These are phyloP conservation scores for Pichia nanzhaoensis DNA, from an alignment of 805 yeast species.

Conservation along the genomic window DNA sequence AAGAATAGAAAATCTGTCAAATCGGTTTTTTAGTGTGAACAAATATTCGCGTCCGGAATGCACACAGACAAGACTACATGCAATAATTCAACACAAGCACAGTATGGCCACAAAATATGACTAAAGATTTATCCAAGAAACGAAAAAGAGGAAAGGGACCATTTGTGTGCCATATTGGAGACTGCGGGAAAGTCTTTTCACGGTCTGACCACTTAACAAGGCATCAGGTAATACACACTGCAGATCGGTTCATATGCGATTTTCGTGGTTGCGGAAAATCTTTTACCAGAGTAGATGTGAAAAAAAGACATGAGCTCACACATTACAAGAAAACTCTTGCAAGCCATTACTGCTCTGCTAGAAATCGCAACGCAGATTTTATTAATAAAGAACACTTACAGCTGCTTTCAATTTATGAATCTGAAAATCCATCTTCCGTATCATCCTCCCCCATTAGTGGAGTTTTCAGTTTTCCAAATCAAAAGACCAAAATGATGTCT, in stretches of 20 bases:
- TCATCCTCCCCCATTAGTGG: not conserved
- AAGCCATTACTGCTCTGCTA: no score
- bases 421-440: no score
- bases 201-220: conserved; percentile 54
- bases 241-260: conserved; percentile 39
- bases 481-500: no score
- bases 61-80: no score
- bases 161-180: conserved; percentile 31
- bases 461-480: not conserved
- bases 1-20: no score
- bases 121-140: conserved; percentile 1
- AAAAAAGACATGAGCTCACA: conserved; percentile 36
- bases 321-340: conserved; percentile 24
- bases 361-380: no score
- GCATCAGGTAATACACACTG: conserved; percentile 46
- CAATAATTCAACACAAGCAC: no score
- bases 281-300: conserved; percentile 48
- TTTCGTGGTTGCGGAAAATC: conserved; percentile 44
- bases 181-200: conserved; percentile 47
- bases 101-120: no score
- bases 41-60: no score
- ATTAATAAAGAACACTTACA: no score
- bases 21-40: no score
- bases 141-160: conserved; percentile 13
- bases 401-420: no score